Conservation (phyloP, 108 stramenopile species). For the Conticribra guillardii region DNA sequence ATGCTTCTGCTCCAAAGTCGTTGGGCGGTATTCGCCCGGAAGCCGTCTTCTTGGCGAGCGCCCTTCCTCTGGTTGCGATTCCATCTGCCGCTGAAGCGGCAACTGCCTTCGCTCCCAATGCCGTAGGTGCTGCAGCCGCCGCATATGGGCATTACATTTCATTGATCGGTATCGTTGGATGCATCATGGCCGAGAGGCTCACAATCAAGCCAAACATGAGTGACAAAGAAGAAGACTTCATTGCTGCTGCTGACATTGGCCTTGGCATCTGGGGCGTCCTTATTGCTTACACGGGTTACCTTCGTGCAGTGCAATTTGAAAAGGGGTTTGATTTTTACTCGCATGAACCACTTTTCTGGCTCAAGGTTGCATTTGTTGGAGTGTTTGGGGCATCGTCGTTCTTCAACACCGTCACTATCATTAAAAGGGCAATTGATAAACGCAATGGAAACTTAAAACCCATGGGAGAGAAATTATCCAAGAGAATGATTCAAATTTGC, state of each 20-base stretch:
- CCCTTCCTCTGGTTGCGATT: conserved; percentile 17
- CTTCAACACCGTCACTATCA: conserved; percentile 64
- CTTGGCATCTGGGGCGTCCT: conserved; percentile 58
- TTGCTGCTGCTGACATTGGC: conserved; percentile 61
- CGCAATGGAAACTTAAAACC: conserved; percentile 35
- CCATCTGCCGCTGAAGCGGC: conserved; percentile 54
- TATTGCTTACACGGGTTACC: conserved; percentile 64
- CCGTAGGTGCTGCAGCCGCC: conserved; percentile 60
- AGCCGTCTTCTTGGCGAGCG: conserved; percentile 21
- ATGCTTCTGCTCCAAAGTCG: conserved; percentile 3
- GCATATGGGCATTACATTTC: conserved; percentile 81
- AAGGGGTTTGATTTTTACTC: conserved; percentile 82
- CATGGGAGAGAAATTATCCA: conserved; percentile 46
- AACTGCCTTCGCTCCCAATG: conserved; percentile 43
- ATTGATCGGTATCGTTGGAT: conserved; percentile 57
- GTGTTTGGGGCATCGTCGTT: conserved; percentile 59
- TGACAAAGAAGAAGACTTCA: conserved; percentile 59
- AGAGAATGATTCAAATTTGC: conserved; percentile 51
- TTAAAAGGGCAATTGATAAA: conserved; percentile 54
- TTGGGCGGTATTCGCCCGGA: conserved; percentile 14
- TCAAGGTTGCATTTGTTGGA: conserved; percentile 73
- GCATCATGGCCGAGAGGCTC: conserved; percentile 64
- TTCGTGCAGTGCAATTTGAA: conserved; percentile 60
- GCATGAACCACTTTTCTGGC: conserved; percentile 86
- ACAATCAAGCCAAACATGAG: conserved; percentile 71